Conservation (phyloP, 306 rosid genomes). For the Urtica urens region DNA sequence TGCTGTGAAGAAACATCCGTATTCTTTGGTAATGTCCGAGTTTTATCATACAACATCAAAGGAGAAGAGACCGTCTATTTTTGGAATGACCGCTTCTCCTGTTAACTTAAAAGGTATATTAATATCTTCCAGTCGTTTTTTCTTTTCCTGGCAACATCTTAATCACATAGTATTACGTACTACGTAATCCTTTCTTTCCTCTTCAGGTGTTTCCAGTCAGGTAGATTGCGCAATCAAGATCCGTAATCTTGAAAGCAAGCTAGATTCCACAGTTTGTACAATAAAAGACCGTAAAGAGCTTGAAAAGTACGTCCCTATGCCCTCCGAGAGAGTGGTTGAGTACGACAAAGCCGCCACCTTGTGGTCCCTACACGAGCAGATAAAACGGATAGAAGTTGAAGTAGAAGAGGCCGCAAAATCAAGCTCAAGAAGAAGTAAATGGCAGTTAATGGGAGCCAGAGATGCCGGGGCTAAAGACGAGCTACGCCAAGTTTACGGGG, state of each 20-base stretch:
- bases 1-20: slow-evolving; percentile 97
- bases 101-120: slow-evolving; percentile 82
- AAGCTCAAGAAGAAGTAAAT: slow-evolving; percentile 93
- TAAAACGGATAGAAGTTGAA: slow-evolving; percentile 88
- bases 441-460: slow-evolving; percentile 99
- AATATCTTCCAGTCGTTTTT: background rate
- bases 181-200: slow-evolving; percentile 22
- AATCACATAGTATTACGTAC: background rate
- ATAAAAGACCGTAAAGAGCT: slow-evolving; percentile 94
- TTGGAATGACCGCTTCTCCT: slow-evolving; percentile 99
- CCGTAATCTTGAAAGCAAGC: slow-evolving; percentile 96
- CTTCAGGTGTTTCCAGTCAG: slow-evolving; percentile 93
- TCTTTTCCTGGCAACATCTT: background rate
- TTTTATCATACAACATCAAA: slow-evolving; percentile 90
- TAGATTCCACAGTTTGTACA: slow-evolving; percentile 92
- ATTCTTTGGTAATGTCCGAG: slow-evolving; percentile 97
- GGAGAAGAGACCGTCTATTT: slow-evolving; percentile 80
- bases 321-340: slow-evolving; percentile 83
- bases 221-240: slow-evolving; percentile 97
- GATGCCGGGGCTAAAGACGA: slow-evolving; percentile 98
- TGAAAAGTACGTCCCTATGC: slow-evolving; percentile 96
- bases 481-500: slow-evolving; percentile 95
- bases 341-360: slow-evolving; percentile 92
- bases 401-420: slow-evolving; percentile 96
- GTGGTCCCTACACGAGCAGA: slow-evolving; percentile 90